These are phyloP conservation scores for Plasmodium gonderi DNA, from an alignment of 169 alveolate species.

Conservation along the genomic window DNA sequence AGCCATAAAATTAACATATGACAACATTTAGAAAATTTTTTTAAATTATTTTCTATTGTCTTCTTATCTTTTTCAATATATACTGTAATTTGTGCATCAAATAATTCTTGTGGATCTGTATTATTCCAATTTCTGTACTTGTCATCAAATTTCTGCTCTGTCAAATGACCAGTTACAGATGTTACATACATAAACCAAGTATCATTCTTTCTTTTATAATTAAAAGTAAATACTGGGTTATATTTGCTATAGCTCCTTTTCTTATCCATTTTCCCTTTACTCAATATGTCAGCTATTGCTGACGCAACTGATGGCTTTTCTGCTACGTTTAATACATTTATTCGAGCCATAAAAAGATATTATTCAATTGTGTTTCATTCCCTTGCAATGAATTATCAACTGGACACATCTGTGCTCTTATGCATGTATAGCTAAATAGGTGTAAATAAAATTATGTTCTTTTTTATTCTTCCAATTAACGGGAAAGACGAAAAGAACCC, in stretches of 20 bases:
- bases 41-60: constrained; percentile 90
- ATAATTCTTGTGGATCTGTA: constrained; percentile 94
- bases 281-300: constrained; percentile 94
- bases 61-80: constrained; percentile 86
- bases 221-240: constrained; percentile 46
- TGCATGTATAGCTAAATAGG: too few relatives aligned
- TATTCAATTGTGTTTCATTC: too few relatives aligned
- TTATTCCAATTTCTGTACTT: constrained; percentile 94
- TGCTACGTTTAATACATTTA: constrained; percentile 97
- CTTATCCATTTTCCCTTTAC: constrained; percentile 81
- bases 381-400: too few relatives aligned
- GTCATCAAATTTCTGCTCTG: constrained; percentile 95
- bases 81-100: constrained; percentile 94
- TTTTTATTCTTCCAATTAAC: too few relatives aligned
- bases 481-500: too few relatives aligned
- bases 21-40: constrained; percentile 91
- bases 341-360: constrained; percentile 32
- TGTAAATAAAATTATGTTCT: too few relatives aligned
- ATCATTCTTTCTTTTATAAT: constrained; percentile 44
- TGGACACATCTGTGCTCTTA: too few relatives aligned
- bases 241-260: constrained; percentile 80
- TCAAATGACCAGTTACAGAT: constrained; percentile 94
- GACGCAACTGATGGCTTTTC: constrained; percentile 99
- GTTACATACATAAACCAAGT: constrained; percentile 78
- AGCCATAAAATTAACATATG: constrained; percentile 97